These are phyloP conservation scores for Diddensiella caesifluorescens DNA, from an alignment of 805 yeast species.

Conservation along the genomic window DNA sequence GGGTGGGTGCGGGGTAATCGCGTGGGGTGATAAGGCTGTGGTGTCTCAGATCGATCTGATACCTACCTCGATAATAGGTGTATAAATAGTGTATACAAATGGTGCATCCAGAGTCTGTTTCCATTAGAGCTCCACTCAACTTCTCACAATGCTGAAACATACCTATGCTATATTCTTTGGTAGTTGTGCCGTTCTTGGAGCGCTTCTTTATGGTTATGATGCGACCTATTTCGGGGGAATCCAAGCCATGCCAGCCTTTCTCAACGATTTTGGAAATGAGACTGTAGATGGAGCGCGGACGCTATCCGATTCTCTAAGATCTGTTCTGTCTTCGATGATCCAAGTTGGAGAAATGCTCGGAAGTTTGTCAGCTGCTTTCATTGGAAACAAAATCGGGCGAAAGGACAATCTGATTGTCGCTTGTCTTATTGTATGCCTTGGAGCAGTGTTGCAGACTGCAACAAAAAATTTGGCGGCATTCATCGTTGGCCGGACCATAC, in stretches of 20 bases:
- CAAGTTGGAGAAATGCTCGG: constrained; percentile 12
- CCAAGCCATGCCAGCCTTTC: constrained; percentile 11
- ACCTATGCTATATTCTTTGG: constrained; percentile 8
- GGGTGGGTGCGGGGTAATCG: too few relatives aligned
- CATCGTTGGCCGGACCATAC: constrained; percentile 6
- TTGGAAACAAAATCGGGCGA: constrained; percentile 1
- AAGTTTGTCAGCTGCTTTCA: constrained; percentile 3
- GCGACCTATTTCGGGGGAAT: constrained; percentile 10
- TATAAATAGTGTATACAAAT: too few relatives aligned
- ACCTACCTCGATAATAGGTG: too few relatives aligned
- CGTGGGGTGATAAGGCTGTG: too few relatives aligned
- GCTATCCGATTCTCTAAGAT: not conserved
- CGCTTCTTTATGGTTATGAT: constrained; percentile 12
- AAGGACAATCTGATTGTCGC: constrained; percentile 5
- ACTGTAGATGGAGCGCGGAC: constrained; percentile 5
- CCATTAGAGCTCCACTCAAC: too few relatives aligned
- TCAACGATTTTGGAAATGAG: constrained; percentile 8
- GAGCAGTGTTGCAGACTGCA: constrained; percentile 3
- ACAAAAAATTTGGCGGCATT: constrained; percentile 3
- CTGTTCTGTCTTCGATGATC: constrained; percentile 10
- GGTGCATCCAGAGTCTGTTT: too few relatives aligned
- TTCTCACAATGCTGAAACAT: not conserved
- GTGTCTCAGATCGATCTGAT: too few relatives aligned
- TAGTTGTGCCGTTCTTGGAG: constrained; percentile 10
- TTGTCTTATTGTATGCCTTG: constrained; percentile 4